These are phyloP conservation scores for Tulasnella calospora DNA, from an alignment of 768 basidiomycete species.

Conservation along the genomic window DNA sequence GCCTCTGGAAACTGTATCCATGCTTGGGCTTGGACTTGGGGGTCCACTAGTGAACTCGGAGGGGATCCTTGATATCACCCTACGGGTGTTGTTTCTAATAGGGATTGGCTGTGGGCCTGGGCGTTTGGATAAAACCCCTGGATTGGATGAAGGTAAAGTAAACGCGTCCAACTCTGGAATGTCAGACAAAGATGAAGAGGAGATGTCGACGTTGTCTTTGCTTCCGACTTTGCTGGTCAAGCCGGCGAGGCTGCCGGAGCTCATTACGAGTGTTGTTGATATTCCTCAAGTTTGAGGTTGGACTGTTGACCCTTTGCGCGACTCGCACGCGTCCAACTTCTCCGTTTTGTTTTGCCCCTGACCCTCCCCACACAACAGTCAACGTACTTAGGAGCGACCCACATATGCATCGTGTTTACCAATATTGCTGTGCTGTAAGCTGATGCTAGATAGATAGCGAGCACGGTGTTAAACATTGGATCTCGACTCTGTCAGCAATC, in stretches of 20 bases:
- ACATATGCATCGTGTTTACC: background rate
- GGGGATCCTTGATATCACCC: background rate
- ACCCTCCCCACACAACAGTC: background rate
- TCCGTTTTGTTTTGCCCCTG: conserved; percentile 9
- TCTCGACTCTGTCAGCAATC: background rate
- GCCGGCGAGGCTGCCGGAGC: conserved; percentile 6
- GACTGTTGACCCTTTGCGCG: conserved; percentile 1
- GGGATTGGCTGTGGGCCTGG: conserved; percentile 3
- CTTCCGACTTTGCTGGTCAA: background rate
- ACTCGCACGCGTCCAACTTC: conserved; percentile 7
- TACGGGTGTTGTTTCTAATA: background rate
- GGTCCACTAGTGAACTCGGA: background rate
- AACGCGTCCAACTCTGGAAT: background rate
- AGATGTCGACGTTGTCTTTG: conserved; percentile 20
- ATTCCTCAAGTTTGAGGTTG: background rate
- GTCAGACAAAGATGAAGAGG: background rate
- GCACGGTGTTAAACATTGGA: background rate
- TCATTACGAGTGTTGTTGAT: background rate
- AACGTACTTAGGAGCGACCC: background rate
- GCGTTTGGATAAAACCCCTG: conserved; percentile 6
- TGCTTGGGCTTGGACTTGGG: background rate
- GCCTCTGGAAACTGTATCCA: background rate
- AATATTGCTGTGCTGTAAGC: background rate
- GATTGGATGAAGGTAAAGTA: background rate
- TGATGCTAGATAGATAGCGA: background rate